Evolutionary conservation across 2,329 filamentous ascomycete species (phyloP).

Genomic region (Akanthomyces uredinophilus): DNA sequence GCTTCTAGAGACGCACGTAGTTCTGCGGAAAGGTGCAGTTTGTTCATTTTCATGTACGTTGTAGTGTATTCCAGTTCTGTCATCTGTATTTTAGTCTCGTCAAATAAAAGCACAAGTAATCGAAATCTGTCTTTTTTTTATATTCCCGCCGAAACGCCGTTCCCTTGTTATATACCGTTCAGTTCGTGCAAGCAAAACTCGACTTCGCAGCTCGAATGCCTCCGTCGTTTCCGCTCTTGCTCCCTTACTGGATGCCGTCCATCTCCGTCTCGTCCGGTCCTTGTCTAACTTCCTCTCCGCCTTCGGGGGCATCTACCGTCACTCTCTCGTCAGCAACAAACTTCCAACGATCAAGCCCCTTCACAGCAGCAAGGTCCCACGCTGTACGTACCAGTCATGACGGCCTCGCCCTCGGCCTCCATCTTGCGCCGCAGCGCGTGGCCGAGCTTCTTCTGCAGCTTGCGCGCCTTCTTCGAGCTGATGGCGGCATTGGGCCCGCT

Average conservation of each 20-base stretch:
- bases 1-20: too few species aligned
- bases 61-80: neutral
- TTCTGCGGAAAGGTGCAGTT: neutral
- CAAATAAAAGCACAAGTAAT: neutral
- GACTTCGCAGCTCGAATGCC: neutral
- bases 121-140: neutral
- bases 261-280: constrained; percentile 22
- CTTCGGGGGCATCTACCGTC: constrained; percentile 18
- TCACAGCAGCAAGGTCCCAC: too few species aligned
- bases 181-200: neutral
- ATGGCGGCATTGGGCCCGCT: constrained; percentile 48
- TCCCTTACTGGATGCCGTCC: constrained; percentile 21
- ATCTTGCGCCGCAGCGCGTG: constrained; percentile 49
- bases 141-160: neutral
- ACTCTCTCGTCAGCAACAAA: constrained; percentile 14
- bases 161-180: neutral
- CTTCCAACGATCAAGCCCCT: too few species aligned
- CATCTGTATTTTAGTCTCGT: neutral
- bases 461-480: constrained; percentile 52
- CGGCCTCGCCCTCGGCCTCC: constrained; percentile 44
- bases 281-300: constrained; percentile 17
- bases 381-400: constrained; percentile 39
- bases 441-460: constrained; percentile 49
- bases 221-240: neutral
- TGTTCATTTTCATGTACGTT: neutral